Conservation (phyloP, 1,284 basidiomycete species). For the Hortiboletus rubellus region DNA sequence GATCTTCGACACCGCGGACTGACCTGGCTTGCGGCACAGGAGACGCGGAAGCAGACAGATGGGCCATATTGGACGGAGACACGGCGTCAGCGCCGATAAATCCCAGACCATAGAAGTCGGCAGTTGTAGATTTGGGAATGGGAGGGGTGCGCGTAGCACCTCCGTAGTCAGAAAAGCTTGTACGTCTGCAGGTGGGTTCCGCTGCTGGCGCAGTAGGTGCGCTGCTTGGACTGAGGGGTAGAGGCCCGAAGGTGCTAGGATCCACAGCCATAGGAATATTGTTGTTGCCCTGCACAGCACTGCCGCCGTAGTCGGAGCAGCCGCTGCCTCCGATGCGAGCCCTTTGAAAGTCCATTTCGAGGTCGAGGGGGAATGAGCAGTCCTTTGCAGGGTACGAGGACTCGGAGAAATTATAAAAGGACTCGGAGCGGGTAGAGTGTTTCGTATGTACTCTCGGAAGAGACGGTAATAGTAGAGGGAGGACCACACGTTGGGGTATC, state of each 20-base stretch:
- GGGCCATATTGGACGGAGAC: slow-evolving; percentile 56
- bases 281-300: slow-evolving; percentile 40
- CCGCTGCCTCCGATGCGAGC: slow-evolving; percentile 51
- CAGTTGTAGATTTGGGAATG: slow-evolving; percentile 44
- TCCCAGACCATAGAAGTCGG: slow-evolving; percentile 56
- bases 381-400: slow-evolving; percentile 51
- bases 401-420: slow-evolving; percentile 62
- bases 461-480: slow-evolving; percentile 73
- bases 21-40: slow-evolving; percentile 43
- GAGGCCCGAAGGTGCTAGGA: slow-evolving; percentile 53
- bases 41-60: slow-evolving; percentile 46
- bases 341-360: slow-evolving; percentile 71
- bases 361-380: slow-evolving; percentile 56
- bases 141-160: slow-evolving; percentile 46
- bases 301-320: slow-evolving; percentile 52
- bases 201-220: slow-evolving; percentile 41
- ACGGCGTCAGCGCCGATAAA: slow-evolving; percentile 43
- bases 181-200: slow-evolving; percentile 43
- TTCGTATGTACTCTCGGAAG: slow-evolving; percentile 74
- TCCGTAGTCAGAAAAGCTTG: slow-evolving; percentile 61
- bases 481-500: slow-evolving; percentile 67
- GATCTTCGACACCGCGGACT: slow-evolving; percentile 39
- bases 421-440: slow-evolving; percentile 65
- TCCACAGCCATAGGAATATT: slow-evolving; percentile 47
- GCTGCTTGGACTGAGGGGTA: slow-evolving; percentile 61